Percentiles rank a stretch among this genome's conserved stretches.
Conservation (phyloP, 1,284 basidiomycete genomes). For the Marasmius sp. region DNA sequence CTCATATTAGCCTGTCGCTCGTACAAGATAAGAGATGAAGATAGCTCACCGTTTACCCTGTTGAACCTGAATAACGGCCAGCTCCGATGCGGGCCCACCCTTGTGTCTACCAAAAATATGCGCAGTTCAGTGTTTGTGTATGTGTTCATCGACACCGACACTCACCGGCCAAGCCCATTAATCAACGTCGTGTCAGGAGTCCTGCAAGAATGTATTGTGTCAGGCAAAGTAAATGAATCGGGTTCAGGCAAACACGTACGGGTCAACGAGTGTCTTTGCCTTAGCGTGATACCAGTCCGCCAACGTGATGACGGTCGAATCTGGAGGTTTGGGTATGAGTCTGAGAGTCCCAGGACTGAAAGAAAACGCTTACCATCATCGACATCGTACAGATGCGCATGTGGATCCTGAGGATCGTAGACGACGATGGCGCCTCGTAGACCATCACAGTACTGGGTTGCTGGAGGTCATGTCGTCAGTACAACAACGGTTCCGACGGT, state of each 20-base stretch:
- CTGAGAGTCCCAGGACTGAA: background rate
- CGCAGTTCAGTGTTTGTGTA: background rate
- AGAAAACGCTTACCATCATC: conserved; percentile 29
- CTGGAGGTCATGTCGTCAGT: conserved; percentile 22
- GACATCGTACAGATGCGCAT: conserved; percentile 10
- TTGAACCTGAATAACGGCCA: conserved; percentile 28
- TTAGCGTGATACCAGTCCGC: conserved; percentile 32
- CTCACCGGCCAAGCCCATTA: conserved; percentile 39
- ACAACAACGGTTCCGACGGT: conserved; percentile 23
- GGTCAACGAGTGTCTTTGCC: background rate
- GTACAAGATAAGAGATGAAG: background rate
- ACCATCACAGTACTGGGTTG: conserved; percentile 21
- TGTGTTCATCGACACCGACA: conserved; percentile 3
- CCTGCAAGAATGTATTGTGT: conserved; percentile 13
- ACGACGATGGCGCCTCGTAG: conserved; percentile 15
- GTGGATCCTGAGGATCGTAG: conserved; percentile 15
- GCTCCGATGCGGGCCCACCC: conserved; percentile 20
- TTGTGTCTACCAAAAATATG: background rate
- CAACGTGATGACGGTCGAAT: conserved; percentile 36
- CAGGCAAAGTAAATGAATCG: background rate
- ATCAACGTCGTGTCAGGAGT: conserved; percentile 33
- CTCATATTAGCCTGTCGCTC: background rate
- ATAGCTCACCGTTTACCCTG: conserved; percentile 25
- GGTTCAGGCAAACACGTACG: background rate
- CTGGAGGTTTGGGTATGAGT: conserved; percentile 15